A percentile compares a stretch with the other conserved stretches of the same genome.
Evolutionary conservation across 805 yeast species (phyloP).

Genomic region (Yarrowia sp.): DNA sequence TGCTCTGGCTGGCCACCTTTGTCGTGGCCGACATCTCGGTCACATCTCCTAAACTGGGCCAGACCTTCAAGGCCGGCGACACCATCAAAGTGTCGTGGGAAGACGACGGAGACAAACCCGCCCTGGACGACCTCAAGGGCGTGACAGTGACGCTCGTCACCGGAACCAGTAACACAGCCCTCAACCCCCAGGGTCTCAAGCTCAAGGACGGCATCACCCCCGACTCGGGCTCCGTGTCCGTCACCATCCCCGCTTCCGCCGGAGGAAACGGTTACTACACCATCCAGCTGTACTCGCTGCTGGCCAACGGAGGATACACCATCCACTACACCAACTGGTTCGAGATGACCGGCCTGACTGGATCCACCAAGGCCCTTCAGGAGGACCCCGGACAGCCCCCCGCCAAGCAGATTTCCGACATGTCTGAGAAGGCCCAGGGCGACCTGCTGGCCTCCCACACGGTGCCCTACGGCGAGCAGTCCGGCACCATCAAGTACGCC

Average conservation of each 20-base stretch:
- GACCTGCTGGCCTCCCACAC: constrained; percentile 61
- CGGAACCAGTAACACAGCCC: constrained; percentile 53
- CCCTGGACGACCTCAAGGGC: constrained; percentile 53
- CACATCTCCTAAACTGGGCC: constrained; percentile 54
- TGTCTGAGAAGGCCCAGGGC: constrained; percentile 54
- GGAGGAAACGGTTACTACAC: constrained; percentile 74
- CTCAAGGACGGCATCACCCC: constrained; percentile 14
- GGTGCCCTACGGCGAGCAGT: constrained; percentile 77
- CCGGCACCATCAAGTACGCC: constrained; percentile 80
- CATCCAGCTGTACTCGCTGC: constrained; percentile 69
- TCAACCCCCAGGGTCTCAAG: constrained; percentile 13
- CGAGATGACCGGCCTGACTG: constrained; percentile 72
- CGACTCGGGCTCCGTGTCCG: constrained; percentile 18
- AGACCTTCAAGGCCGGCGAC: constrained; percentile 52
- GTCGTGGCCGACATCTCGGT: constrained; percentile 60
- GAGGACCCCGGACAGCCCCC: constrained; percentile 55
- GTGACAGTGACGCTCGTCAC: constrained; percentile 69
- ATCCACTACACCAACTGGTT: constrained; percentile 76
- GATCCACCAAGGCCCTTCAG: constrained; percentile 57
- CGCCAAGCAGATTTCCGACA: constrained; percentile 53
- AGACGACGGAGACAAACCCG: constrained; percentile 60
- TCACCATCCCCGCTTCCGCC: constrained; percentile 46
- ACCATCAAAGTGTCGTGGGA: constrained; percentile 60
- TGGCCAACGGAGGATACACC: constrained; percentile 55
- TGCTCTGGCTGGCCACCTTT: constrained; percentile 38